phyloP scores from a whole-genome alignment of 129 eudicot species.

The Ambrosia artemisiifolia region DNA sequence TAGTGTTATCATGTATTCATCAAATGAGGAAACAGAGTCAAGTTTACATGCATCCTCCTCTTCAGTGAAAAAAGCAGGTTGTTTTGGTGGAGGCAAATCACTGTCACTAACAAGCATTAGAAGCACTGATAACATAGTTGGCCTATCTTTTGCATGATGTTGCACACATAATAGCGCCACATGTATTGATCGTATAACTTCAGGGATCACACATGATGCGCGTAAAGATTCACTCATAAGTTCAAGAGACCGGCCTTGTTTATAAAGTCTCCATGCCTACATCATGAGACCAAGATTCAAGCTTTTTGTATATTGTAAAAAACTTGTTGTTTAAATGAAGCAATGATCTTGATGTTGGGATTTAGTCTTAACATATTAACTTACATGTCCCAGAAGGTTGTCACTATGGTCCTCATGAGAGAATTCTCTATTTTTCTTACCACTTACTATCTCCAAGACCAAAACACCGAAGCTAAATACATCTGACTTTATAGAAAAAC shows the following conservation, averaged over 20 bases:
- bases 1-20: neutral
- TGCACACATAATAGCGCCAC: constrained; percentile 50
- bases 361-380: no score
- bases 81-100: no score
- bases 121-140: constrained; percentile 46
- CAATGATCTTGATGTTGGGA: no score
- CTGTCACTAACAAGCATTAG: constrained; percentile 26
- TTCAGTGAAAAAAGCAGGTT: no score
- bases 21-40: neutral
- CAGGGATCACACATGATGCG: constrained; percentile 5
- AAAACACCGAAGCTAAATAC: neutral
- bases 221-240: constrained; percentile 3
- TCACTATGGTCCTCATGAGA: neutral
- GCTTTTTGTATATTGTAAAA: no score
- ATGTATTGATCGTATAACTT: constrained; percentile 28
- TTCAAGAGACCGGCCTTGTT: constrained; percentile 16
- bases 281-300: no score
- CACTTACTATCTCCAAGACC: neutral
- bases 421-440: neutral
- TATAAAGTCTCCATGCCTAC: constrained; percentile 26
- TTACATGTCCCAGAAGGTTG: neutral
- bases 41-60: no score
- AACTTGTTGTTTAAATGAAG: no score
- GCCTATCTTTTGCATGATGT: constrained; percentile 44
- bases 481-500: neutral